phyloP scores from a whole-genome alignment of 108 stramenopile species.

The Nitzschia palea region DNA sequence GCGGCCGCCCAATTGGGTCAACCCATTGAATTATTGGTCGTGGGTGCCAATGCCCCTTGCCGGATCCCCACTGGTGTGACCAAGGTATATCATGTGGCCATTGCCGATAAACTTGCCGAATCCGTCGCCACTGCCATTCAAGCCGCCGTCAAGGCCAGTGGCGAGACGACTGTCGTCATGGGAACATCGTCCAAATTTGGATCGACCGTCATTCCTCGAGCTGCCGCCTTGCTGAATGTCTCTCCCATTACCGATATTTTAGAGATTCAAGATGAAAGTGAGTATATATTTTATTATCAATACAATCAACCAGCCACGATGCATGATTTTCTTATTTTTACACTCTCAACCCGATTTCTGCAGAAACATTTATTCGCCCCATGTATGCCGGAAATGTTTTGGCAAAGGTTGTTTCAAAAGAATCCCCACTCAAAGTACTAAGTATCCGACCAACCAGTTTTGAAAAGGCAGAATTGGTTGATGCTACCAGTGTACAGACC shows the following conservation, averaged over 20 bases:
- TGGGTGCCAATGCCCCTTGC: constrained; percentile 39
- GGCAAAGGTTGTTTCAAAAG: constrained; percentile 87
- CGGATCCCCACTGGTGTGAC: constrained; percentile 63
- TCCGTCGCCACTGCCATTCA: constrained; percentile 67
- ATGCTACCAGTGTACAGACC: constrained; percentile 58
- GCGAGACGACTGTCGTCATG: constrained; percentile 68
- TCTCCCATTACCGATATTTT: constrained; percentile 94
- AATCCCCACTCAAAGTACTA: constrained; percentile 72
- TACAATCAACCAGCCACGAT: too few relatives aligned
- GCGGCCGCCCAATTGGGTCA: constrained; percentile 62
- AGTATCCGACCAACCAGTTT: constrained; percentile 94
- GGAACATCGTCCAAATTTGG: constrained; percentile 86
- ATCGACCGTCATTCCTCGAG: constrained; percentile 92
- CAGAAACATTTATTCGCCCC: constrained; percentile 93
- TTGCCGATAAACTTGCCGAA: constrained; percentile 51
- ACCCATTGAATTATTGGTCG: constrained; percentile 61
- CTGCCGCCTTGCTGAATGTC: constrained; percentile 90
- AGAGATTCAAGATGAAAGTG: constrained; percentile 79
- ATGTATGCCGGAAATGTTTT: constrained; percentile 99
- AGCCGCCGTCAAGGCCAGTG: constrained; percentile 36
- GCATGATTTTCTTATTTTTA: neutral
- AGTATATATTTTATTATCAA: constrained; percentile 28
- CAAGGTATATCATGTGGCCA: constrained; percentile 50
- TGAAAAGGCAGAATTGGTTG: constrained; percentile 89
- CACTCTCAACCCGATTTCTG: neutral